Evolutionary conservation across 768 basidiomycete genomes (phyloP), one percentile per base, ranked within the genome.

Genomic region (Collybia mongolica): DNA sequence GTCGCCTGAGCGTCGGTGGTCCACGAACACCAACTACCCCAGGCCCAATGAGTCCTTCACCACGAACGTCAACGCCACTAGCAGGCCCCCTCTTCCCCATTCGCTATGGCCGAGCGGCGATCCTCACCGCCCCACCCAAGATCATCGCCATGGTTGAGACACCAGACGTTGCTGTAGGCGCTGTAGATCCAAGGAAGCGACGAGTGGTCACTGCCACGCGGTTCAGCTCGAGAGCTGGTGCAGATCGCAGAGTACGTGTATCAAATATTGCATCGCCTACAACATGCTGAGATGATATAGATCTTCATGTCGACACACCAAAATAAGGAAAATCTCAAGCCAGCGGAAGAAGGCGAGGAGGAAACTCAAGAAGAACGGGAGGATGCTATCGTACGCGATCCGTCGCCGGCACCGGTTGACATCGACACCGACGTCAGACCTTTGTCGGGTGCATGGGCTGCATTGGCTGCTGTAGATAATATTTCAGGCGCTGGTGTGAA

Each of bases 161-260:
- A 8, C 90, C 91, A 0, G 93, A 93, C 62, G 85, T 93, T 7
- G 91, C 84, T n/a, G 82, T 92, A 32, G 93, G 93, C 7, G 89
- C 92, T 19, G 88, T 93, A 7, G 93, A 95, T 65, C 83, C 90
- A 15, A 73, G 77, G 65, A 91, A 93, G 75, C 75, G 88, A 57
- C 72, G 93, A 42, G 89, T 94, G 1, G 86, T 92, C 12, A 93
- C 90, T 47, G 88, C 90, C 6, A 96, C 92, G 15, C 72, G 93
- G 53, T 95, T 94, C 62, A 93, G 91, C 63, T 85, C 88, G 19
- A 74, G 93, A 49, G 71, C 79, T 5, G 93, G 92, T 2, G 90
- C 93, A 20, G 85, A 90, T 70, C 74, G 92, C 43, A 77, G 88
- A 73, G 92, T 93, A 50, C 51, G 87, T 70, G 20, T 26, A 29